Evolutionary conservation across 371 early-diverging fungal species (phyloP), one percentile per base, ranked within the genome.

Genomic region (Zopfochytrium polystomum): DNA sequence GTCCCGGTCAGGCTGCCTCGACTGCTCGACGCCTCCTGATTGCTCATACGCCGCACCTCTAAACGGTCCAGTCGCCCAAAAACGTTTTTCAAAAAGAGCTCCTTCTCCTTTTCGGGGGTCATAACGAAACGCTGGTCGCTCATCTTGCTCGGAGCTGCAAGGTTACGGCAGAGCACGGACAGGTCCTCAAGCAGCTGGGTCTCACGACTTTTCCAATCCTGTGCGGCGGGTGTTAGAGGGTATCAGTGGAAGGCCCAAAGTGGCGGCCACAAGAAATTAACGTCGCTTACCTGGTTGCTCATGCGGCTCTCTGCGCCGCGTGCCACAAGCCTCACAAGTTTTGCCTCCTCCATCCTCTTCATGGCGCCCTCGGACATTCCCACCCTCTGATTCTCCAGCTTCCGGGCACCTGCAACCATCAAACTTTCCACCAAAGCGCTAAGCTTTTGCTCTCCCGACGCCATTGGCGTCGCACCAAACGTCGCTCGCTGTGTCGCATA

Each of bases 241-340:
- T 13, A 61, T 20, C 25, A 26, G 38, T 30, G 35, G 27, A 42
- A 32, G 46, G 30, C 43, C 4, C 15, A 52, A 26, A 22, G 31
- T 7, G 11, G 13, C 29, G 31, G 31, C 23, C 52, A n/a, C 32
- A 18, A 15, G 0, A 18, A 43, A n/a, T n/a, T n/a, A n/a, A n/a
- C n/a, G n/a, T n/a, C n/a, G n/a, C 56, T 6, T 44, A 67, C 72
- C 68, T 73, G 74, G 58, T 70, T 68, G 23, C 54, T 58, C 31
- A 60, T 66, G 3, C 74, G 57, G 11, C 48, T 46, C 33, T 47
- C 58, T 13, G 23, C 58, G 50, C 69, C 70, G 23, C 50, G 38
- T 46, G 66, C 70, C n/a, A 70, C 27, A 42, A 58, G 29, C 2
- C 49, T 55, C 15, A 49, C 43, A n/a, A 73, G 34, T 30, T 61